Evolutionary conservation across 2,329 filamentous ascomycete genomes (phyloP).

Genomic region (Ascochyta lentis): DNA sequence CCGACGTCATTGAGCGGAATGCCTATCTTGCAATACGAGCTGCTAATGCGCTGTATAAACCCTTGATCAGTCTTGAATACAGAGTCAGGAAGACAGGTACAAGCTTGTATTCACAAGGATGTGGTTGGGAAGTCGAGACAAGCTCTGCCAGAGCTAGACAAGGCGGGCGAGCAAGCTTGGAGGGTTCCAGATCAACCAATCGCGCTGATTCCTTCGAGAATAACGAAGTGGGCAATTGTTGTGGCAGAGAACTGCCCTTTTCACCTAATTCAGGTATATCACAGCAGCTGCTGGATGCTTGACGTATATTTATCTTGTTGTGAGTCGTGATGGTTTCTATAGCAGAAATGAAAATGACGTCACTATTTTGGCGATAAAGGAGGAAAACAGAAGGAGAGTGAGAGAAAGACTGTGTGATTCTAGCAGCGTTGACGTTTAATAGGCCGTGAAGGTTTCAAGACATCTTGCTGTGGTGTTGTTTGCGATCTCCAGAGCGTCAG

Average conservation of each 20-base stretch:
- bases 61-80: not conserved
- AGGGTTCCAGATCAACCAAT: slow-evolving; percentile 1
- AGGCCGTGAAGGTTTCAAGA: not conserved
- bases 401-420: not conserved
- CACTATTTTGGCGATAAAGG: not conserved
- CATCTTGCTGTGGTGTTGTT: not conserved
- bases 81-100: not conserved
- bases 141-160: slow-evolving; percentile 9
- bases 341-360: not conserved
- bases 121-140: not conserved
- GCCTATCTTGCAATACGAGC: not conserved
- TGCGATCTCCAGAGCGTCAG: not conserved
- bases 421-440: not conserved
- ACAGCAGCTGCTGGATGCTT: not conserved
- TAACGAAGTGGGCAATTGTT: not conserved
- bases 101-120: not conserved
- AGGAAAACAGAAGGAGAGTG: not conserved
- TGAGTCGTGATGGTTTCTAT: too few relatives aligned
- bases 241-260: too few relatives aligned
- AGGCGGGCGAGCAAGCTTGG: slow-evolving; percentile 10
- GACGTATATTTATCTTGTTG: not conserved
- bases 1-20: not conserved
- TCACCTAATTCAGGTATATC: too few relatives aligned
- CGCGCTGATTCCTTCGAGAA: too few relatives aligned
- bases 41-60: not conserved